Conservation (phyloP, 495 filamentous ascomycete genomes). For the Neurospora sp. region DNA sequence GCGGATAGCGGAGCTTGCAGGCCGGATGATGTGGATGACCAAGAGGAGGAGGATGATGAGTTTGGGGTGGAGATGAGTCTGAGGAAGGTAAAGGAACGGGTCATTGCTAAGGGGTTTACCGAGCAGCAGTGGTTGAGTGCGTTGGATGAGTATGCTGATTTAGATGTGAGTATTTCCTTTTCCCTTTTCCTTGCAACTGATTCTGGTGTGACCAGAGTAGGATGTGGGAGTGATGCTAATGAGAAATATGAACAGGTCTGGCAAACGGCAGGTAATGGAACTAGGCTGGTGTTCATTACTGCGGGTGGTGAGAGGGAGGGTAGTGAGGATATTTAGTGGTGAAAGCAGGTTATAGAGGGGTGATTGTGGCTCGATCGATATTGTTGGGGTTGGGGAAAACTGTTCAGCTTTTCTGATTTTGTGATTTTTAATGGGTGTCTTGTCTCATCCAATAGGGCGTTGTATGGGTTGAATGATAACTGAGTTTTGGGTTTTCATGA, state of each 20-base stretch:
- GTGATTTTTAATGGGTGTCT: background rate
- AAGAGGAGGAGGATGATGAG: constrained; percentile 37
- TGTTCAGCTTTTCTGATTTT: background rate
- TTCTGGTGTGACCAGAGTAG: no score
- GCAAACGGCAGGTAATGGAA: constrained; percentile 85
- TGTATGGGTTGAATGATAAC: background rate
- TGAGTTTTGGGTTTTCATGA: background rate
- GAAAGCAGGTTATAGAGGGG: background rate
- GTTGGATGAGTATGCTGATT: constrained; percentile 76
- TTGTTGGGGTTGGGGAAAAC: background rate
- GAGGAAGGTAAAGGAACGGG: constrained; percentile 74
- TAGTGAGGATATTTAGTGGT: constrained; percentile 15
- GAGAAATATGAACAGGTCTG: constrained; percentile 57
- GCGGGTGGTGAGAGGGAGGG: constrained; percentile 27
- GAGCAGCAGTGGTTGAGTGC: constrained; percentile 79
- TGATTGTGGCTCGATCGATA: background rate
- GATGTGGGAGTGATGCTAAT: background rate
- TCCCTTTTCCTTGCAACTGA: background rate
- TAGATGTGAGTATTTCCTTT: constrained; percentile 60
- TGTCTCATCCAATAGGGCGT: background rate
- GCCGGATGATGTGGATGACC: constrained; percentile 63
- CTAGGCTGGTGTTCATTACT: constrained; percentile 68
- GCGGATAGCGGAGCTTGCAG: constrained; percentile 62
- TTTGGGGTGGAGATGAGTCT: constrained; percentile 65
- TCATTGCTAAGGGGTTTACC: constrained; percentile 94